Base-by-base conservation (phyloP, 352 stramenopile genomes). In the Globisporangium viniferum region DNA sequence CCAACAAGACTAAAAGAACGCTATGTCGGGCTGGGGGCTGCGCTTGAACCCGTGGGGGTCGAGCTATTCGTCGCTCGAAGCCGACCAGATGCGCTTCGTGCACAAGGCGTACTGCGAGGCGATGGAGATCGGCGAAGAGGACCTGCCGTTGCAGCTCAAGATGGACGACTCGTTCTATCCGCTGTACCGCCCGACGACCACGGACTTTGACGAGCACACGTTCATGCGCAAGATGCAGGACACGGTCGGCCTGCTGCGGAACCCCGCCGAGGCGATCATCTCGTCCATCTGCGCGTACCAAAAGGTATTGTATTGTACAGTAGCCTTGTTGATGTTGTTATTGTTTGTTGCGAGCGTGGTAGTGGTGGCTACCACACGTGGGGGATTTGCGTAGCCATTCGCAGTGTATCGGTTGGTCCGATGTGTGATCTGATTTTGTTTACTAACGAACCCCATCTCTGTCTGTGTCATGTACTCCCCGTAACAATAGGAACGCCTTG, bases 161-260 rank as follows among this genome's bases (percentile, higher is more conserved):
- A 93, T 95, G 85, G 85, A 95, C 72, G 87, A 95, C 62, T 81
- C 76, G 66, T 95, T 91, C 63, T 91, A 92, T 67, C 85, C 87
- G 44, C 72, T 82, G 2, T 90, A 92, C 70, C 84, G 85, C 62
- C 87, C 87, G 20, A 86, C 81, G 12, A 81, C 89, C 62, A 84
- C 82, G 35, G 87, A 95, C 65, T 95, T 95, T 70, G 85, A 93
- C 70, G 85, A 95, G 72, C 89, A 95, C 68, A 92, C 87, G 69
- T 95, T 92, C 73, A 77, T 95, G 66, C 85, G 87, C 64, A 95
- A 93, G 79, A 95, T 95, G 85, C 85, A 93, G 73, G 85, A 93
- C 73, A 85, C 91, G 24, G 82, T 92, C 7, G 87, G 87, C 0
- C 61, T 95, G 55, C 74, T 95, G 64, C 78, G 86, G 2, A 93